Evolutionary conservation across 257 asterid species (phyloP).

Genomic region (Scutellaria baicalensis): DNA sequence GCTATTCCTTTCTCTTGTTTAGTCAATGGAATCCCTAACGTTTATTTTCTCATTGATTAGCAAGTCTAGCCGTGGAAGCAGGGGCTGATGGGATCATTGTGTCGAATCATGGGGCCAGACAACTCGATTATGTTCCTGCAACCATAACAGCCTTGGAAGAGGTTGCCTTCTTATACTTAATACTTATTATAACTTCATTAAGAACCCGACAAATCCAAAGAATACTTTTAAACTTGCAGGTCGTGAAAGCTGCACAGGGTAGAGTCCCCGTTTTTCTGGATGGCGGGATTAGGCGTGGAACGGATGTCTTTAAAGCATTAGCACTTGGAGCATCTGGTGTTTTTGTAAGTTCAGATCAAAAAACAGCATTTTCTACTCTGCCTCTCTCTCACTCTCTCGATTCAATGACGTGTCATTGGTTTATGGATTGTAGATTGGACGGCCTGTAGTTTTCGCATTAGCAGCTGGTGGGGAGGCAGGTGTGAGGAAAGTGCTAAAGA

Average conservation of each 20-base stretch:
- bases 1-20: neutral
- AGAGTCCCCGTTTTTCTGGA: conserved; percentile 66
- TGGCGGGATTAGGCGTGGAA: conserved; percentile 81
- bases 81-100: conserved; percentile 80
- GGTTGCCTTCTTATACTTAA: conserved; percentile 24
- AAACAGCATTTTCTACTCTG: no score
- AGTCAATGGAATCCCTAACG: neutral
- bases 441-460: conserved; percentile 59
- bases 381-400: no score
- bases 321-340: conserved; percentile 86
- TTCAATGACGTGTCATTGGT: neutral
- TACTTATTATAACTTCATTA: neutral
- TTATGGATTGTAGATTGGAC: conserved; percentile 42
- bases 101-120: conserved; percentile 87
- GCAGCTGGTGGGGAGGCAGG: conserved; percentile 80
- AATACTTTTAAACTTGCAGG: conserved; percentile 25
- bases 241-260: conserved; percentile 56
- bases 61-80: conserved; percentile 49
- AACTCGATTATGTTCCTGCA: conserved; percentile 74
- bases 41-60: conserved; percentile 12
- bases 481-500: conserved; percentile 58
- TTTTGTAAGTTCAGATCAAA: conserved; percentile 43
- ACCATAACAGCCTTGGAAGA: conserved; percentile 69
- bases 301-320: conserved; percentile 79
- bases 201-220: neutral